phyloP scores from a whole-genome alignment of 2,329 filamentous ascomycete genomes.

The Cadophora sp. region DNA sequence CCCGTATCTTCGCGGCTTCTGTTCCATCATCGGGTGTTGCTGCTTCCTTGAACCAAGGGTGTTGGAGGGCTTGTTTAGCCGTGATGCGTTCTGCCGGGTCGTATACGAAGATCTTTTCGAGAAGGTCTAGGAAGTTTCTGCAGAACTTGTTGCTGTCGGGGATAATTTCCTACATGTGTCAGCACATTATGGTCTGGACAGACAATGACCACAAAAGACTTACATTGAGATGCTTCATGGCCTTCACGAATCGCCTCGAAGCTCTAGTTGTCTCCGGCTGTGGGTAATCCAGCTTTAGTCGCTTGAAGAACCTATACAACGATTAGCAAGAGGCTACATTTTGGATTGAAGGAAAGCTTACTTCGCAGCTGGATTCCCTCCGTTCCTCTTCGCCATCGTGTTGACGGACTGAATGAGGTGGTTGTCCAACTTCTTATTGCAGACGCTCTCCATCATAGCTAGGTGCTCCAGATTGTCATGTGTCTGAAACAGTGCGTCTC shows the following conservation, averaged over 20 bases:
- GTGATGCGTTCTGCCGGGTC: constrained; percentile 70
- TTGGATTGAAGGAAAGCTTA: constrained; percentile 47
- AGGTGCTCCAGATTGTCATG: constrained; percentile 76
- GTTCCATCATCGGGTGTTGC: constrained; percentile 70
- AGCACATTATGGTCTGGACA: constrained; percentile 2
- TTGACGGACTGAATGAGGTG: constrained; percentile 64
- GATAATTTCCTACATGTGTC: constrained; percentile 65
- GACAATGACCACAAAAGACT: constrained; percentile 38
- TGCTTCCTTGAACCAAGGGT: constrained; percentile 72
- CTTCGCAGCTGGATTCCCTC: constrained; percentile 69
- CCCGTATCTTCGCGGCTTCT: constrained; percentile 68
- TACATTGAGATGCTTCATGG: constrained; percentile 73
- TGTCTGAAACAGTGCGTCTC: constrained; percentile 74
- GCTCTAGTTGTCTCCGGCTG: constrained; percentile 67
- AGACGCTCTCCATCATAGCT: constrained; percentile 78
- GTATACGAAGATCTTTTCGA: constrained; percentile 73
- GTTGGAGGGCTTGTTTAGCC: constrained; percentile 69
- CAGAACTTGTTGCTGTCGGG: constrained; percentile 65
- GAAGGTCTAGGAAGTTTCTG: constrained; percentile 66
- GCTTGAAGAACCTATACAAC: constrained; percentile 67
- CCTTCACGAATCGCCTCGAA: constrained; percentile 70
- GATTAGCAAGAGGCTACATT: constrained; percentile 43
- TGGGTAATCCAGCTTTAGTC: constrained; percentile 69
- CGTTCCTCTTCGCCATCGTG: constrained; percentile 61
- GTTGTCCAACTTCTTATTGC: constrained; percentile 63